Percentiles rank a stretch among this genome's conserved stretches.
phyloP scores from a whole-genome alignment of 495 filamentous ascomycete species.

The Viridothelium virens region DNA sequence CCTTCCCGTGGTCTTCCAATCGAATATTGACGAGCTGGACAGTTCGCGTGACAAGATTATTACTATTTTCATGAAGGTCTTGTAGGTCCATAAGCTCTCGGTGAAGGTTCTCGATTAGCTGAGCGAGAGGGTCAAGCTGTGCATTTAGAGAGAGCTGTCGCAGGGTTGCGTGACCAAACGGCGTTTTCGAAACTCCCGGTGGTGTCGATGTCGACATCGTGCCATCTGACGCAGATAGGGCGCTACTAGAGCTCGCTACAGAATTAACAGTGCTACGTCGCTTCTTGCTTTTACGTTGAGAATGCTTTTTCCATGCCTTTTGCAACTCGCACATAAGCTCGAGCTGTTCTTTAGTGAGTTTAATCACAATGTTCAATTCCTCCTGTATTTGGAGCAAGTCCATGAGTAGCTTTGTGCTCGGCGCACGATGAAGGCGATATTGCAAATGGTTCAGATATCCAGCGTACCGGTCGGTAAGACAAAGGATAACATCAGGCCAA shows the following conservation, averaged over 20 bases:
- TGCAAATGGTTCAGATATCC: conserved; percentile 35
- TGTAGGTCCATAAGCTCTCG: conserved; percentile 33
- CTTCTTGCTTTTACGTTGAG: not conserved
- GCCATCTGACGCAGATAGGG: not conserved
- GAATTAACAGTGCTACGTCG: not conserved
- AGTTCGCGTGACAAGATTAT: conserved; percentile 36
- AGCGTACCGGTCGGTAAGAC: conserved; percentile 35
- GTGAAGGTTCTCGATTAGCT: conserved; percentile 35
- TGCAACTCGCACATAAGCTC: conserved; percentile 30
- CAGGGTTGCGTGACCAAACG: conserved; percentile 14
- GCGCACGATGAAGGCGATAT: conserved; percentile 35
- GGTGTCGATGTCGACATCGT: not conserved
- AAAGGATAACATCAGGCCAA: conserved; percentile 35
- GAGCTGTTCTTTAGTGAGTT: conserved; percentile 38
- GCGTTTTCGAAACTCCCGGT: not conserved
- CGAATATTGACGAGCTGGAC: conserved; percentile 39
- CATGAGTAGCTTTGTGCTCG: conserved; percentile 38
- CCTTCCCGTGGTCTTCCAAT: conserved; percentile 38
- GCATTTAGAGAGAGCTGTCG: conserved; percentile 28
- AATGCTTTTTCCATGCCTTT: not conserved
- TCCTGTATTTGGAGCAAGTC: conserved; percentile 37
- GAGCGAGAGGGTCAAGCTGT: conserved; percentile 29
- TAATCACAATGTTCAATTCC: conserved; percentile 36
- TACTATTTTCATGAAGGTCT: conserved; percentile 36
- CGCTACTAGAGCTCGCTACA: conserved; percentile 1